These are phyloP conservation scores for Elsinoe perseae DNA, from an alignment of 2,329 filamentous ascomycete species.

Conservation along the genomic window DNA sequence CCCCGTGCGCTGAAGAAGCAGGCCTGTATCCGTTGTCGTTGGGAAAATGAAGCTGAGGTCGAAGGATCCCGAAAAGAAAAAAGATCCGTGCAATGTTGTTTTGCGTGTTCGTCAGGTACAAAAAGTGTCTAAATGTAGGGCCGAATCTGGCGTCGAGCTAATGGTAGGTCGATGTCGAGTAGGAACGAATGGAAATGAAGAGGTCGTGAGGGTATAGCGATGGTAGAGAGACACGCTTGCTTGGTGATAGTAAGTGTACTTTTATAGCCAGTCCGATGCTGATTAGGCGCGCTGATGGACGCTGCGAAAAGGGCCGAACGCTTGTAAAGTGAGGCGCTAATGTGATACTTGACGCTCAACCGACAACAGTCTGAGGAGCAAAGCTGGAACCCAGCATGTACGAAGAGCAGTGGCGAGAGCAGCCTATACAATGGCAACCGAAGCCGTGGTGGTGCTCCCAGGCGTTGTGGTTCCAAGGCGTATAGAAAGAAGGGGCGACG, in stretches of 20 bases:
- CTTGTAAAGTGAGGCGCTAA: neutral
- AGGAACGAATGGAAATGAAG: neutral
- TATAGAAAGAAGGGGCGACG: slow-evolving; percentile 23
- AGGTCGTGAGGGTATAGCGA: slow-evolving; percentile 4
- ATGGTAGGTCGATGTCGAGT: neutral
- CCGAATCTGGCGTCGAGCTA: neutral
- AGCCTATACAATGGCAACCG: slow-evolving; percentile 30
- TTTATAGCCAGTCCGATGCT: slow-evolving; percentile 5
- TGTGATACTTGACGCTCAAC: slow-evolving; percentile 20
- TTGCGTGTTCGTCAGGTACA: slow-evolving; percentile 7
- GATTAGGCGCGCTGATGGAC: slow-evolving; percentile 6
- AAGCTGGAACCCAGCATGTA: slow-evolving; percentile 29
- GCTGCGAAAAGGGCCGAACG: slow-evolving; percentile 2
- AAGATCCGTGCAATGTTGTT: slow-evolving; percentile 2
- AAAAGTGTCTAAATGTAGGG: slow-evolving; percentile 8
- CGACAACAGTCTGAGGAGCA: slow-evolving; percentile 31
- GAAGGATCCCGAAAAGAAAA: neutral
- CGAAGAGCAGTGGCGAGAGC: slow-evolving; percentile 28
- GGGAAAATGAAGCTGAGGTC: neutral
- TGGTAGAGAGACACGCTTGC: neutral
- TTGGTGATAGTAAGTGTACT: neutral
- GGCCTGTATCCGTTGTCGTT: slow-evolving; percentile 2
- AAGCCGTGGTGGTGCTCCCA: slow-evolving; percentile 29
- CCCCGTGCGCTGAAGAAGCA: neutral
- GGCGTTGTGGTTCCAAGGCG: slow-evolving; percentile 28